phyloP scores from a whole-genome alignment of 2,329 filamentous ascomycete species.

The Triangularia verruculosa region DNA sequence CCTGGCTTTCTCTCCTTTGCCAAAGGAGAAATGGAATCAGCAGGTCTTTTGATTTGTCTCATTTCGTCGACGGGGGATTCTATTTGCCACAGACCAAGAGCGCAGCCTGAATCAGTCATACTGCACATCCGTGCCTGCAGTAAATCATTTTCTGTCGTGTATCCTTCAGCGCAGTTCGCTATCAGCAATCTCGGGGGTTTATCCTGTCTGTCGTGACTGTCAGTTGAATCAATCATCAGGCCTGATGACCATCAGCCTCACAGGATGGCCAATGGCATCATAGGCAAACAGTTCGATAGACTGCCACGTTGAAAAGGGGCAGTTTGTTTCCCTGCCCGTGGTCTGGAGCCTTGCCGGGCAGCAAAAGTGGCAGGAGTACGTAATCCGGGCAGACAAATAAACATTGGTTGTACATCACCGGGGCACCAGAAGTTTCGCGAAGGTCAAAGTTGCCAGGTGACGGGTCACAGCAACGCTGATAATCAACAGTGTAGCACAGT shows the following conservation, averaged over 20 bases:
- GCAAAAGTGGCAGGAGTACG: background rate
- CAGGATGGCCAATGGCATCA: background rate
- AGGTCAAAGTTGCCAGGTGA: background rate
- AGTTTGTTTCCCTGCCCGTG: background rate
- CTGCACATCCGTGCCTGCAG: background rate
- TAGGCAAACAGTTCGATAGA: background rate
- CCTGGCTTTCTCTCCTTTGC: background rate
- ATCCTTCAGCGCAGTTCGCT: background rate
- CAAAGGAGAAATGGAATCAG: background rate
- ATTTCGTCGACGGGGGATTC: background rate
- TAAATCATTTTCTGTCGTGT: background rate
- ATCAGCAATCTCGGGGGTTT: background rate
- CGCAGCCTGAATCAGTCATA: background rate
- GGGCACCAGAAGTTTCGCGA: background rate
- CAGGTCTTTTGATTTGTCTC: background rate
- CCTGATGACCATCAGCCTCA: background rate
- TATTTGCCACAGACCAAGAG: background rate
- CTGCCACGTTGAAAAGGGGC: background rate
- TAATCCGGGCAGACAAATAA: background rate
- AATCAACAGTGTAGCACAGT: background rate
- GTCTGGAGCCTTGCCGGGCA: background rate
- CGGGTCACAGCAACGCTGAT: background rate
- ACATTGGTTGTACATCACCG: background rate
- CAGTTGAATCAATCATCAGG: background rate
- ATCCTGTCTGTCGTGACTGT: background rate